Percentiles rank a stretch among this genome's conserved stretches.
These are phyloP conservation scores for Ascosphaera apis DNA, from an alignment of 2,329 filamentous ascomycete genomes.

Conservation along the genomic window DNA sequence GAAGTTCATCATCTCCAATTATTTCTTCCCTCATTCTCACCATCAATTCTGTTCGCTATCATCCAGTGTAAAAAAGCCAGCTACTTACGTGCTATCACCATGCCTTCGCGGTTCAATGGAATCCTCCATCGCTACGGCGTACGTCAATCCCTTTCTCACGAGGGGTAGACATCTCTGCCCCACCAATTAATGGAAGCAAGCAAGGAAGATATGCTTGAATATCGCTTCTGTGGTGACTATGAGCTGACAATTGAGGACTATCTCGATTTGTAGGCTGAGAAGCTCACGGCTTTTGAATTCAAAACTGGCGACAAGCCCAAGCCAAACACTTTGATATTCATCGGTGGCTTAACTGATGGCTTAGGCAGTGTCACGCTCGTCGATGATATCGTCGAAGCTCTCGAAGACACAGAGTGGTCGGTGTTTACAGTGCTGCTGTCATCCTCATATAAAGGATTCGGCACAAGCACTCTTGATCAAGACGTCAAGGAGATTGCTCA, in stretches of 20 bases:
- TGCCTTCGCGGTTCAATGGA: too few relatives aligned
- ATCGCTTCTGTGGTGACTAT: background rate
- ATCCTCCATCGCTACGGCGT: too few relatives aligned
- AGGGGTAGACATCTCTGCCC: too few relatives aligned
- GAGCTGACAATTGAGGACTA: background rate
- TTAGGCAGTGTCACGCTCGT: constrained; percentile 32
- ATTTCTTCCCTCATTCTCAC: too few relatives aligned
- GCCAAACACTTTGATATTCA: constrained; percentile 30
- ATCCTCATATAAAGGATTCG: constrained; percentile 33
- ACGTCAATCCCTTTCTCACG: too few relatives aligned
- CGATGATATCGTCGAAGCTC: constrained; percentile 22
- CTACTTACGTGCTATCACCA: too few relatives aligned
- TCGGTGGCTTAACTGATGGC: constrained; percentile 36
- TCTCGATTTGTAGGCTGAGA: constrained; percentile 11
- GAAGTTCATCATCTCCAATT: too few relatives aligned
- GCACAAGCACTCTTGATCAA: constrained; percentile 26
- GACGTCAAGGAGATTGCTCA: constrained; percentile 31
- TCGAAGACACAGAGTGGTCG: constrained; percentile 28
- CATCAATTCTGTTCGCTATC: too few relatives aligned
- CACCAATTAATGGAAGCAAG: too few relatives aligned
- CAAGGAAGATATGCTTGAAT: too few relatives aligned
- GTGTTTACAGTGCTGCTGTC: constrained; percentile 28
- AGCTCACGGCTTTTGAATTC: constrained; percentile 21
- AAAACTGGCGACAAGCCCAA: constrained; percentile 10
- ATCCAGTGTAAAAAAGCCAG: too few relatives aligned